These are phyloP conservation scores for Cryptococcus hybrid DNA, from an alignment of 1,284 basidiomycete species.

Conservation along the genomic window DNA sequence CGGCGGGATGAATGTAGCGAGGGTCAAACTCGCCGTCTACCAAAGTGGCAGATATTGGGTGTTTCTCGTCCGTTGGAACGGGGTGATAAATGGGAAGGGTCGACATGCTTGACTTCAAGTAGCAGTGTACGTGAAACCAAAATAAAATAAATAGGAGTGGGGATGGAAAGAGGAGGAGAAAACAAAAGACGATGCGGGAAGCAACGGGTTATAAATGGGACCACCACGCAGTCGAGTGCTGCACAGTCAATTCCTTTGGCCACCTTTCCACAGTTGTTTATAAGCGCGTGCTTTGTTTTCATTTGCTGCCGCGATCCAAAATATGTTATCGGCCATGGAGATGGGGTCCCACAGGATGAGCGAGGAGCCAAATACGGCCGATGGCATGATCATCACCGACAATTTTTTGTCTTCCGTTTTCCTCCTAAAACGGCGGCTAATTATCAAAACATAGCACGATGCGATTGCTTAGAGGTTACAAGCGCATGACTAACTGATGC, in stretches of 20 bases:
- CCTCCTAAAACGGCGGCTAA: too few species aligned
- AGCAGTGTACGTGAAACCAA: constrained; percentile 2
- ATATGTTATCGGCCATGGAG: too few species aligned
- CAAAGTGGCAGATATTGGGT: not conserved
- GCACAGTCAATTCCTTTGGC: not conserved
- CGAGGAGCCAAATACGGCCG: too few species aligned
- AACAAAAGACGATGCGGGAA: not conserved
- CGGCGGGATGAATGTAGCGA: constrained; percentile 9
- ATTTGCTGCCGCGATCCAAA: too few species aligned
- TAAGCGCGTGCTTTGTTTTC: too few species aligned
- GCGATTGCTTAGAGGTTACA: too few species aligned
- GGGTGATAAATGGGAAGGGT: constrained; percentile 8
- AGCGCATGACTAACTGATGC: too few species aligned
- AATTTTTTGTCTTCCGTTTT: too few species aligned
- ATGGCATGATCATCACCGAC: too few species aligned
- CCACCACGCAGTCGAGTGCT: not conserved
- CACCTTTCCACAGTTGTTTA: not conserved
- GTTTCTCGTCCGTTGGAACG: constrained; percentile 17
- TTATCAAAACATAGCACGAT: too few species aligned
- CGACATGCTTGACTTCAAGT: not conserved
- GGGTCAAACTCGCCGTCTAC: not conserved
- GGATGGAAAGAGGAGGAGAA: not conserved
- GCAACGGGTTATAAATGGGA: not conserved
- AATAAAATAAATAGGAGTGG: not conserved
- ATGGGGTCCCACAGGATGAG: too few species aligned